These are phyloP conservation scores for Xylaria polymorpha DNA, from an alignment of 2,329 filamentous ascomycete species.

Conservation along the genomic window DNA sequence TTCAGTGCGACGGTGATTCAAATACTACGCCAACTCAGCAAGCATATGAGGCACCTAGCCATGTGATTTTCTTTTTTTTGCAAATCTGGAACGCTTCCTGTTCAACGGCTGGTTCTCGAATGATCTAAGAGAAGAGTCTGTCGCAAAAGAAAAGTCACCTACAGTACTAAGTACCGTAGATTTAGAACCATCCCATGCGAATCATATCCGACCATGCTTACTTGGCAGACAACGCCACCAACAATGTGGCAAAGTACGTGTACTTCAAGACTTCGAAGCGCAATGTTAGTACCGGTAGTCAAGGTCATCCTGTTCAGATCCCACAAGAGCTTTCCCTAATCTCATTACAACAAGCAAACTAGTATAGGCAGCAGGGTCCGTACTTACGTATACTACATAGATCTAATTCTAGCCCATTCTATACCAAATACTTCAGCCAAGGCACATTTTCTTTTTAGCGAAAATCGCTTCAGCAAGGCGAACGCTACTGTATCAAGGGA, in stretches of 20 bases:
- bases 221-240: background rate
- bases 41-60: background rate
- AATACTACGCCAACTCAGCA: background rate
- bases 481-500: background rate
- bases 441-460: background rate
- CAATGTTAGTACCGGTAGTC: background rate
- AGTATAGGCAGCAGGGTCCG: background rate
- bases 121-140: background rate
- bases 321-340: constrained; percentile 8
- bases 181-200: constrained; percentile 4
- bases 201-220: constrained; percentile 6
- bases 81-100: constrained; percentile 5
- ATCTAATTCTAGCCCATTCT: background rate
- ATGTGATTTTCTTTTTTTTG: constrained; percentile 15
- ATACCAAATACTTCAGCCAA: background rate
- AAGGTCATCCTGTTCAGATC: background rate
- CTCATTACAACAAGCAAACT: background rate
- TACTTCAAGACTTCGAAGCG: too few species aligned
- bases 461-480: background rate
- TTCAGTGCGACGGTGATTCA: background rate
- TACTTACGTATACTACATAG: background rate
- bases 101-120: constrained; percentile 19
- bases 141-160: constrained; percentile 8
- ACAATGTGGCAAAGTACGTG: background rate
- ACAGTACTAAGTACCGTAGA: too few species aligned